A percentile compares a stretch with the other conserved stretches of the same genome.
phyloP scores from a whole-genome alignment of 208 protist genomes.

The Tritrichomonas musculus region DNA sequence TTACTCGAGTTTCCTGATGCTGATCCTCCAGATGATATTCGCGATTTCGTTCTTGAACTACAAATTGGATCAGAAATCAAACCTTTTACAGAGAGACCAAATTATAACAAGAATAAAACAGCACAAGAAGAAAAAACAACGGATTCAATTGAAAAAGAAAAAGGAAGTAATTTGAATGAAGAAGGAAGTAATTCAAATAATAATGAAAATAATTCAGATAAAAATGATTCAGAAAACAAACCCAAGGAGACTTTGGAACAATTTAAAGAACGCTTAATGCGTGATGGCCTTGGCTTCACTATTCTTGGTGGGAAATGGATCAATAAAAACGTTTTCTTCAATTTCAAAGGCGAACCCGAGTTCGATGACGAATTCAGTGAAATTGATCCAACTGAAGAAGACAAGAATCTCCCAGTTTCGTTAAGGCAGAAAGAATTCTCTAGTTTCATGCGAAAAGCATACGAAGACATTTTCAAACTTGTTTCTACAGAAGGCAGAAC shows the following conservation, averaged over 20 bases:
- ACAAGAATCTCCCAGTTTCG: not conserved
- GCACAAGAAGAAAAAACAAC: too few relatives aligned
- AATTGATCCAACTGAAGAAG: not conserved
- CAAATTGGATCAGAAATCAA: not conserved
- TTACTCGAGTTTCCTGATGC: not conserved
- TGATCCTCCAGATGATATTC: not conserved
- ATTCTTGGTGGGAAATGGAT: not conserved
- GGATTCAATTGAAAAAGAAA: too few relatives aligned
- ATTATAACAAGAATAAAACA: too few relatives aligned
- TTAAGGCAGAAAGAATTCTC: not conserved
- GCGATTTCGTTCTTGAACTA: not conserved
- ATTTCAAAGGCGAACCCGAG: not conserved
- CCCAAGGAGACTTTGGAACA: too few relatives aligned
- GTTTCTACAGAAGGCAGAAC: not conserved
- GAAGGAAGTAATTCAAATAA: too few relatives aligned
- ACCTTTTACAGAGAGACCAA: not conserved
- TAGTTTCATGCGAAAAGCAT: not conserved
- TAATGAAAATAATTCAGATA: too few relatives aligned
- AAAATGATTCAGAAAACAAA: too few relatives aligned
- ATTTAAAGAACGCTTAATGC: too few relatives aligned
- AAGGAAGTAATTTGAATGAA: too few relatives aligned
- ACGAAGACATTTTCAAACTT: not conserved
- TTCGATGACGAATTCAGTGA: not conserved
- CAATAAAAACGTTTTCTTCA: not conserved
- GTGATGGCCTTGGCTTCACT: not conserved